These are phyloP conservation scores for Arthrobotrys entomopaga DNA, from an alignment of 2,329 filamentous ascomycete genomes.

Conservation along the genomic window DNA sequence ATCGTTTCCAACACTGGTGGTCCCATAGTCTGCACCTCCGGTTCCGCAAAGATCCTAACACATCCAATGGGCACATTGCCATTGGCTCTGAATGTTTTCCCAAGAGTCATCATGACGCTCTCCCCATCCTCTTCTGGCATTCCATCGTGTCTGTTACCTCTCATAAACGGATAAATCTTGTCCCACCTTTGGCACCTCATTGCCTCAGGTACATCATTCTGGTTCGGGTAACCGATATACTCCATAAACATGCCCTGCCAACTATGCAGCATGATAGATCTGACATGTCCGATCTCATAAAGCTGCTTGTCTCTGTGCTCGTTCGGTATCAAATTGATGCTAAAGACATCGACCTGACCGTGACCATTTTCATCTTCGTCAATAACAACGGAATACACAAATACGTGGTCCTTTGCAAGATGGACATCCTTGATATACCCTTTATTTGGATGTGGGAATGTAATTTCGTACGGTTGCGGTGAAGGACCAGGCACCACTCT, in stretches of 20 bases:
- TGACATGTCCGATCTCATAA: constrained; percentile 48
- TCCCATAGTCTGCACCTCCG: constrained; percentile 10
- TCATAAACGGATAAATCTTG: constrained; percentile 53
- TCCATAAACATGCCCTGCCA: constrained; percentile 54
- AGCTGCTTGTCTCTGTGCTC: constrained; percentile 40
- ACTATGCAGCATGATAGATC: constrained; percentile 35
- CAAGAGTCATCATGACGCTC: constrained; percentile 48
- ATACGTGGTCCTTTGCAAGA: constrained; percentile 46
- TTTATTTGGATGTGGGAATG: constrained; percentile 39
- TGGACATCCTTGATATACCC: constrained; percentile 54
- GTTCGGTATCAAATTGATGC: constrained; percentile 44
- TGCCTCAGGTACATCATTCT: constrained; percentile 29
- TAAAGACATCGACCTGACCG: constrained; percentile 46
- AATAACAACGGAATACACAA: constrained; percentile 40
- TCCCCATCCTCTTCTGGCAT: constrained; percentile 46
- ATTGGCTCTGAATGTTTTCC: constrained; percentile 51
- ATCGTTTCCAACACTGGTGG: constrained; percentile 39
- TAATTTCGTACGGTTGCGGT: constrained; percentile 44
- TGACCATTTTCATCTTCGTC: constrained; percentile 35
- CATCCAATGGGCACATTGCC: constrained; percentile 49
- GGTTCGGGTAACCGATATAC: constrained; percentile 41
- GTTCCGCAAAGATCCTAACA: constrained; percentile 35
- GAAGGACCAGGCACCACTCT: background rate
- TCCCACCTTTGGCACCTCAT: constrained; percentile 53
- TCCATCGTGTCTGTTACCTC: constrained; percentile 36